Evolutionary conservation across 805 yeast species (phyloP).

Genomic region (Nakazawaea ernobii): DNA sequence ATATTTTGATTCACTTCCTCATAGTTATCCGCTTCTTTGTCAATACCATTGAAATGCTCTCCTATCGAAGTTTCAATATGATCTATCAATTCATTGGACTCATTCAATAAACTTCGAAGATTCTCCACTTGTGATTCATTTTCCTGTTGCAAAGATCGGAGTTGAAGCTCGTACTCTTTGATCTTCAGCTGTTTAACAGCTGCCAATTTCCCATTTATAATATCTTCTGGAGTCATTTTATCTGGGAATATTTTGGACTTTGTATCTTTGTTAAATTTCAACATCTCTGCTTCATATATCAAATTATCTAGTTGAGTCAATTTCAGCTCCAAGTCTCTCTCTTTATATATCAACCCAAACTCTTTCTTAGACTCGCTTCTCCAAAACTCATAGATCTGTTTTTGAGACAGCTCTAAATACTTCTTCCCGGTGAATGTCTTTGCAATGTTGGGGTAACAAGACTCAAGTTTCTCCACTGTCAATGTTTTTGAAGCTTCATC

Average conservation of each 20-base stretch:
- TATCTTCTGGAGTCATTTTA: conserved; percentile 18
- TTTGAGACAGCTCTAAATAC: conserved; percentile 36
- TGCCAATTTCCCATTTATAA: conserved; percentile 15
- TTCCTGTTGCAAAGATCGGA: conserved; percentile 13
- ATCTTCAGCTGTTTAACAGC: conserved; percentile 14
- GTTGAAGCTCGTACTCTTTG: conserved; percentile 12
- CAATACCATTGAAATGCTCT: conserved; percentile 3
- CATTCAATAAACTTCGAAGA: conserved; percentile 5
- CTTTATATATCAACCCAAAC: conserved; percentile 41
- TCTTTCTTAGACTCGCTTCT: conserved; percentile 34
- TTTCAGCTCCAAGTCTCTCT: conserved; percentile 35
- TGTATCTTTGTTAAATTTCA: conserved; percentile 10
- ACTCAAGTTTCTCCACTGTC: conserved; percentile 33
- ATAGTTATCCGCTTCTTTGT: not conserved
- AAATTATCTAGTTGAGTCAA: conserved; percentile 44
- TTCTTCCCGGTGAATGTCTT: conserved; percentile 30
- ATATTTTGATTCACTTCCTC: conserved; percentile 4
- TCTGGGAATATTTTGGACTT: conserved; percentile 14
- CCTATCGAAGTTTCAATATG: not conserved
- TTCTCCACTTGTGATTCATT: conserved; percentile 12
- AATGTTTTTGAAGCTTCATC: conserved; percentile 39
- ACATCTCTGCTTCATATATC: conserved; percentile 29
- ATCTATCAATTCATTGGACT: conserved; percentile 1
- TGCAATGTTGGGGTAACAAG: conserved; percentile 41
- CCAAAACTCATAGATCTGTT: conserved; percentile 42